Evolutionary conservation across 208 protist species (phyloP).

Genomic region (Trypanosoma boissoni): DNA sequence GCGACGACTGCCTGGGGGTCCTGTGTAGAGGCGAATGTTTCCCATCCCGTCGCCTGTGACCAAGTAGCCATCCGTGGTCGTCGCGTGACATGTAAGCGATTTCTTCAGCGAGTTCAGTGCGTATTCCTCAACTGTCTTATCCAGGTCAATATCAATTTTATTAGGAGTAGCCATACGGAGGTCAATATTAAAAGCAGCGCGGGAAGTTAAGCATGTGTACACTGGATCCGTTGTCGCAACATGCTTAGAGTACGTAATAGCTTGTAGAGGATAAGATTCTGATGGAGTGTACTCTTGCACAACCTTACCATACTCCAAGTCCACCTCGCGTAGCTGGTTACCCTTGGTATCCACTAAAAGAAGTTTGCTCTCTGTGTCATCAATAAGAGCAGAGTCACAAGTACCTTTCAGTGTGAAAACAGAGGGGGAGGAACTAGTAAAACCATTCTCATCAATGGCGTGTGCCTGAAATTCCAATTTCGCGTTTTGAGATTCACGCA

Average conservation of each 20-base stretch:
- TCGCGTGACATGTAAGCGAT: constrained; percentile 60
- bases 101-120: constrained; percentile 22
- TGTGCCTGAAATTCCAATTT: constrained; percentile 23
- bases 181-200: constrained; percentile 68
- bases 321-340: constrained; percentile 34
- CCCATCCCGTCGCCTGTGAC: constrained; percentile 52
- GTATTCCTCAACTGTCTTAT: constrained; percentile 38
- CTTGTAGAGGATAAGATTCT: constrained; percentile 17
- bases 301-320: constrained; percentile 44
- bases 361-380: constrained; percentile 46
- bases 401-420: constrained; percentile 23
- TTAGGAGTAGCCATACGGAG: constrained; percentile 48
- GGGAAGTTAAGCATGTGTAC: constrained; percentile 47
- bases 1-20: constrained; percentile 48
- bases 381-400: constrained; percentile 36
- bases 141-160: constrained; percentile 42
- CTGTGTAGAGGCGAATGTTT: constrained; percentile 60
- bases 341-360: constrained; percentile 39
- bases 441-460: constrained; percentile 31
- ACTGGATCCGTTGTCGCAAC: constrained; percentile 34
- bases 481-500: constrained; percentile 26
- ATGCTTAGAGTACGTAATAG: constrained; percentile 44
- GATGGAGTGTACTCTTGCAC: constrained; percentile 45
- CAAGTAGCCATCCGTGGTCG: constrained; percentile 46
- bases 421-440: constrained; percentile 23